Percentiles rank a stretch among this genome's conserved stretches.
Conservation (phyloP, 768 basidiomycete genomes). For the Suillus bovinus region DNA sequence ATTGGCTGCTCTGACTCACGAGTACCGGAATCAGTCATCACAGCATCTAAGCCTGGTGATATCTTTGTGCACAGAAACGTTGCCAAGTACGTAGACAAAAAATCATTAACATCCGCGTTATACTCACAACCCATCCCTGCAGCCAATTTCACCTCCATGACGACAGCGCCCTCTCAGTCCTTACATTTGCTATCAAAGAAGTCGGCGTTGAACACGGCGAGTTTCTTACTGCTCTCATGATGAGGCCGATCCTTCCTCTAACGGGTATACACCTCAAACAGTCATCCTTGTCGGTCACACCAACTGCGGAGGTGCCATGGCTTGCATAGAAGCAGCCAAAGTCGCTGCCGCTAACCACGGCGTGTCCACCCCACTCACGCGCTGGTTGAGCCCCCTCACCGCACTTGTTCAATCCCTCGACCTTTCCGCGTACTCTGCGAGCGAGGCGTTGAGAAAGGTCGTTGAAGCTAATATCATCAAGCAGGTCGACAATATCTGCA, state of each 20-base stretch:
- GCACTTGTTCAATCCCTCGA: constrained; percentile 44
- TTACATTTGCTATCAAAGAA: constrained; percentile 69
- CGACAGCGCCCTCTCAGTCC: constrained; percentile 66
- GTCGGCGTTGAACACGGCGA: constrained; percentile 79
- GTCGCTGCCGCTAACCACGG: constrained; percentile 23
- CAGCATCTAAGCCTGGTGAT: constrained; percentile 75
- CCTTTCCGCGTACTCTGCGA: constrained; percentile 37
- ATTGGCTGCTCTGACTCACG: constrained; percentile 87
- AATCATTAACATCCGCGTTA: not conserved
- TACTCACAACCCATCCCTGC: not conserved
- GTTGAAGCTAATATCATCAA: constrained; percentile 62
- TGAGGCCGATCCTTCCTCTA: constrained; percentile 30
- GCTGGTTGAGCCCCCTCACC: constrained; percentile 74
- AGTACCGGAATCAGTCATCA: constrained; percentile 80
- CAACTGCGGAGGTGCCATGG: constrained; percentile 74
- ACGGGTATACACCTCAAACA: constrained; percentile 26
- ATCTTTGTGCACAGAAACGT: constrained; percentile 90
- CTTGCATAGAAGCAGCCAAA: constrained; percentile 50
- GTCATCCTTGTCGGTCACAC: constrained; percentile 85
- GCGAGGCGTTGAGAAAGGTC: constrained; percentile 44
- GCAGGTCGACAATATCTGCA: constrained; percentile 55
- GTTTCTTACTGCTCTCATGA: constrained; percentile 36
- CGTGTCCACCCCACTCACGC: constrained; percentile 49
- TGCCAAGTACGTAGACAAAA: constrained; percentile 63
- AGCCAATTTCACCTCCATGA: constrained; percentile 79